Conservation (phyloP, 2,329 filamentous ascomycete genomes). For the Phaeosphaeriaceae sp. region DNA sequence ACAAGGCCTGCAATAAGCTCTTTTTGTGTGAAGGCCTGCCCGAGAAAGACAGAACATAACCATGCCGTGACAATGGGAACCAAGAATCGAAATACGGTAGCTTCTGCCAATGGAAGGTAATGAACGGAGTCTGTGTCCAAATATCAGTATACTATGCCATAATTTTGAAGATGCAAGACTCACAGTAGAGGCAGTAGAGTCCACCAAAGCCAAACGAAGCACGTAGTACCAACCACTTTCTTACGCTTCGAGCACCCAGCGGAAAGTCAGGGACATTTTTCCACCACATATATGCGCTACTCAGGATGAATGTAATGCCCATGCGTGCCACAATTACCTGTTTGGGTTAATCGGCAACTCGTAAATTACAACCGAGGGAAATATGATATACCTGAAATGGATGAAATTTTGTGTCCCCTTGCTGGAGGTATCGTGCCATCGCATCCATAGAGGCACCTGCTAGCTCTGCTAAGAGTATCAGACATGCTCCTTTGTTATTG, state of each 20-base stretch:
- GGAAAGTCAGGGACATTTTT: conserved; percentile 46
- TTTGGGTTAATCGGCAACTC: conserved; percentile 1
- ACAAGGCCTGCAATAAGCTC: conserved; percentile 76
- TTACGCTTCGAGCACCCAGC: conserved; percentile 13
- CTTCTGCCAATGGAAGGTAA: conserved; percentile 81
- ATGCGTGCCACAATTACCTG: conserved; percentile 79
- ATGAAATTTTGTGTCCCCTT: conserved; percentile 17
- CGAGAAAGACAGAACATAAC: conserved; percentile 72
- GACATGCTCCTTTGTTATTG: conserved; percentile 16
- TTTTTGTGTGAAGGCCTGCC: conserved; percentile 74
- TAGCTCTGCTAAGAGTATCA: conserved; percentile 14
- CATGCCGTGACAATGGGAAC: conserved; percentile 76
- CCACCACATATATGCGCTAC: conserved; percentile 73
- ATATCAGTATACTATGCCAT: conserved; percentile 52
- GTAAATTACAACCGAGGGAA: neutral
- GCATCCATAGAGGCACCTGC: conserved; percentile 17
- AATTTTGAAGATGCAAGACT: conserved; percentile 3
- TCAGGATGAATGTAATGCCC: conserved; percentile 69
- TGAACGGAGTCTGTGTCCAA: conserved; percentile 61
- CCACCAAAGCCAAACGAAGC: conserved; percentile 21
- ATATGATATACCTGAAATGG: conserved; percentile 9
- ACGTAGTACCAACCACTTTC: conserved; percentile 18
- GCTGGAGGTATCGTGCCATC: conserved; percentile 17
- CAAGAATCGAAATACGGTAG: conserved; percentile 84
- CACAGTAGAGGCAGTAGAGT: conserved; percentile 23